Percentiles rank a stretch among this genome's conserved stretches.
Evolutionary conservation across 306 rosid genomes (phyloP).

Genomic region (Ceratonia siliqua): DNA sequence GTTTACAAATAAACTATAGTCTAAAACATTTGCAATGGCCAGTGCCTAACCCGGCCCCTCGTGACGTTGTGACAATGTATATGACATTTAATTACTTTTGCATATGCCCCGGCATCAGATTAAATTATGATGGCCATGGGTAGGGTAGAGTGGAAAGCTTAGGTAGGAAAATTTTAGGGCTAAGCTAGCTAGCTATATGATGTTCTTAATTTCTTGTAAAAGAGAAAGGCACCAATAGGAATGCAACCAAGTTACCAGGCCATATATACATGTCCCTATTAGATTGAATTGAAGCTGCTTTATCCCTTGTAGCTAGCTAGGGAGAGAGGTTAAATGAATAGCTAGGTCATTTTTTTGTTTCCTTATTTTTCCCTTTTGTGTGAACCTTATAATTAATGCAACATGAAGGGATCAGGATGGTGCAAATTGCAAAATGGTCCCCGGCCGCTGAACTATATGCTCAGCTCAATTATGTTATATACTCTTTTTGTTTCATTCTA

Average conservation of each 20-base stretch:
- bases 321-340: not conserved
- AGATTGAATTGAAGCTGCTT: not conserved
- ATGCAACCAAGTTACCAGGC: not conserved
- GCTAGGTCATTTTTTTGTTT: not conserved
- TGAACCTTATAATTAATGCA: not conserved
- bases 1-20: too few relatives aligned
- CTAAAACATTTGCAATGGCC: too few relatives aligned
- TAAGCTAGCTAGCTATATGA: not conserved
- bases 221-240: not conserved
- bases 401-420: not conserved
- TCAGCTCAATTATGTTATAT: not conserved
- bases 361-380: not conserved
- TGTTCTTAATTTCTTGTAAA: not conserved
- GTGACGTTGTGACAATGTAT: too few relatives aligned
- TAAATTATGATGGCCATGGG: too few relatives aligned
- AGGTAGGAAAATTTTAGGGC: not conserved
- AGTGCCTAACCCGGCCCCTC: too few relatives aligned
- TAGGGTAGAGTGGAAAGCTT: too few relatives aligned
- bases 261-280: not conserved
- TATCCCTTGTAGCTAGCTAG: not conserved
- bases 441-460: not conserved
- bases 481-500: not conserved
- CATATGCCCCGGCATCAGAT: too few relatives aligned
- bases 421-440: conserved; percentile 14
- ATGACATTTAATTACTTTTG: not conserved